phyloP scores from a whole-genome alignment of 2,329 filamentous ascomycete species.

The Curvularia verruculosa region DNA sequence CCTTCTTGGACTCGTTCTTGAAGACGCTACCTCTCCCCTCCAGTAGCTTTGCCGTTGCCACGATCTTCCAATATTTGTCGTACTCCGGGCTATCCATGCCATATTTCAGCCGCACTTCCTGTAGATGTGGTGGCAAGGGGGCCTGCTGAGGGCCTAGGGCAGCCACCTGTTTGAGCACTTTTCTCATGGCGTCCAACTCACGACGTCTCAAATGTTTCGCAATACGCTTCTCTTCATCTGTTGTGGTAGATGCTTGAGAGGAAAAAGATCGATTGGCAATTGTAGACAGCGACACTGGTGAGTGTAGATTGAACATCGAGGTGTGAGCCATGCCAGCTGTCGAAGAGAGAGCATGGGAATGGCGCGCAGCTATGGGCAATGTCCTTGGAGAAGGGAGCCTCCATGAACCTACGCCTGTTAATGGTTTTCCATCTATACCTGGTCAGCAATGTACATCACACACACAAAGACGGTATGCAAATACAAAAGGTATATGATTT shows the following conservation, averaged over 20 bases:
- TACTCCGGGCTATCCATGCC: neutral
- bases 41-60: neutral
- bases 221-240: neutral
- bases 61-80: neutral
- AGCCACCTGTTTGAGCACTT: neutral
- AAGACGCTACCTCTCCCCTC: neutral
- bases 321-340: neutral
- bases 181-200: neutral
- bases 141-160: neutral
- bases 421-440: constrained; percentile 17
- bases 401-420: neutral
- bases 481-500: constrained; percentile 34
- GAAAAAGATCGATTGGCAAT: constrained; percentile 11
- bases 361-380: neutral
- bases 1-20: neutral
- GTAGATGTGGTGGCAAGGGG: neutral
- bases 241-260: neutral
- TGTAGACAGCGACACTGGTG: neutral
- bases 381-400: neutral
- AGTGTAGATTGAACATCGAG: neutral
- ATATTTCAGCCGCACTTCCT: constrained; percentile 1
- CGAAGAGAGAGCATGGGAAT: neutral
- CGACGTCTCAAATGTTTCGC: neutral
- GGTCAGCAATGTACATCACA: constrained; percentile 38
- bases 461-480: constrained; percentile 1